Evolutionary conservation across 2,329 filamentous ascomycete genomes (phyloP).

Genomic region (Beauveria sp.): DNA sequence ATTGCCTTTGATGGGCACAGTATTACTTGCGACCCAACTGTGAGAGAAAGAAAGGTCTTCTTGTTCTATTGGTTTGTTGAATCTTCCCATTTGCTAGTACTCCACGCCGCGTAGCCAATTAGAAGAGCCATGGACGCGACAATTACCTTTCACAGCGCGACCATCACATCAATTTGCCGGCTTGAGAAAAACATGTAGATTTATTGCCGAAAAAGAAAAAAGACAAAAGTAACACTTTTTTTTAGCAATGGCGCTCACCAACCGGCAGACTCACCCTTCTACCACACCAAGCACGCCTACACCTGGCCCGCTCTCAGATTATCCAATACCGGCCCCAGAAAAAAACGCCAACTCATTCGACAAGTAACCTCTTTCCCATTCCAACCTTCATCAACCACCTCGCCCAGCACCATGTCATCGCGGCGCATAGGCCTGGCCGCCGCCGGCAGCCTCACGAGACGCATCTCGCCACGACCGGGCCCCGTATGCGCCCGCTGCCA

Average conservation of each 20-base stretch:
- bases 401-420: constrained; percentile 22
- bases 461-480: constrained; percentile 4
- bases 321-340: neutral
- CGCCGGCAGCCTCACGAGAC: constrained; percentile 20
- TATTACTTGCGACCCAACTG: too few species aligned
- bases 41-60: too few species aligned
- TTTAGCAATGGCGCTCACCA: neutral
- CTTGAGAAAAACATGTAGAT: too few species aligned
- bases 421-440: constrained; percentile 25
- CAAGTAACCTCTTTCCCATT: neutral
- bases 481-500: constrained; percentile 41
- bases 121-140: too few species aligned
- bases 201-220: too few species aligned
- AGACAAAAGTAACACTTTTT: neutral
- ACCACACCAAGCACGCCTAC: neutral
- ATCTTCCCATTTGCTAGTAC: too few species aligned
- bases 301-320: neutral
- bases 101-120: too few species aligned
- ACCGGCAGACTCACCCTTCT: neutral
- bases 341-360: neutral
- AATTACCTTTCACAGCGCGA: too few species aligned
- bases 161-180: too few species aligned
- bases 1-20: too few species aligned
- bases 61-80: too few species aligned
- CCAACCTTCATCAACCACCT: neutral